Conservation (phyloP, 768 basidiomycete genomes). For the Lentinula raphanica region DNA sequence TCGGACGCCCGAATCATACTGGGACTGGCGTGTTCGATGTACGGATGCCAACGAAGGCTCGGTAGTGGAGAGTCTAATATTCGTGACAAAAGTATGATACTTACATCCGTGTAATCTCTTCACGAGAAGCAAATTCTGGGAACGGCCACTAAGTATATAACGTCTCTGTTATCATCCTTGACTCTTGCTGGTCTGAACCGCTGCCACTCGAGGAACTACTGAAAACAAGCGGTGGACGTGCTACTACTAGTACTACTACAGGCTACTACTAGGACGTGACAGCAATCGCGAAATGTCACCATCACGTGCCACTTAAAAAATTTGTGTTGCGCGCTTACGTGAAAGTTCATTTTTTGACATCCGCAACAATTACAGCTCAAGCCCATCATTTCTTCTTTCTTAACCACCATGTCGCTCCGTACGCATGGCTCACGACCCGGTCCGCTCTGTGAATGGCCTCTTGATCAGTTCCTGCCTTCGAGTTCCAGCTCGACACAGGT, state of each 20-base stretch:
- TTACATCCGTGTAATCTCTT: background rate
- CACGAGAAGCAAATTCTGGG: background rate
- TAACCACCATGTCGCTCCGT: slow-evolving; percentile 10
- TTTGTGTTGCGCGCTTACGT: background rate
- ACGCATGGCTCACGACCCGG: slow-evolving; percentile 28
- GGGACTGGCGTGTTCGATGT: slow-evolving; percentile 97
- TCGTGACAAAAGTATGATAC: slow-evolving; percentile 5
- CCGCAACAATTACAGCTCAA: background rate
- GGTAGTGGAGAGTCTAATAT: background rate
- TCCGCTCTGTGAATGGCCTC: slow-evolving; percentile 58
- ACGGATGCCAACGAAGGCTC: slow-evolving; percentile 43
- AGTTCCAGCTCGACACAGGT: slow-evolving; percentile 22
- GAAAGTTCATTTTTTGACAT: background rate
- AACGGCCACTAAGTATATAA: too few relatives aligned
- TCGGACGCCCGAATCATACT: slow-evolving; percentile 81
- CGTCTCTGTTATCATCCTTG: too few relatives aligned
- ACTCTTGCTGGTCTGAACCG: too few relatives aligned
- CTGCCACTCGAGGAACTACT: too few relatives aligned
- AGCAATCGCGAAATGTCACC: background rate
- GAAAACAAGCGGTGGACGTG: too few relatives aligned
- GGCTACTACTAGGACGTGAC: background rate
- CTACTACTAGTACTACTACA: too few relatives aligned
- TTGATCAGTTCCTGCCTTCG: slow-evolving; percentile 46
- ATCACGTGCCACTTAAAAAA: background rate
- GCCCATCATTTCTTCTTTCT: slow-evolving; percentile 9